These are phyloP conservation scores for Discostella stelligera DNA, from an alignment of 352 stramenopile species.

Conservation along the genomic window DNA sequence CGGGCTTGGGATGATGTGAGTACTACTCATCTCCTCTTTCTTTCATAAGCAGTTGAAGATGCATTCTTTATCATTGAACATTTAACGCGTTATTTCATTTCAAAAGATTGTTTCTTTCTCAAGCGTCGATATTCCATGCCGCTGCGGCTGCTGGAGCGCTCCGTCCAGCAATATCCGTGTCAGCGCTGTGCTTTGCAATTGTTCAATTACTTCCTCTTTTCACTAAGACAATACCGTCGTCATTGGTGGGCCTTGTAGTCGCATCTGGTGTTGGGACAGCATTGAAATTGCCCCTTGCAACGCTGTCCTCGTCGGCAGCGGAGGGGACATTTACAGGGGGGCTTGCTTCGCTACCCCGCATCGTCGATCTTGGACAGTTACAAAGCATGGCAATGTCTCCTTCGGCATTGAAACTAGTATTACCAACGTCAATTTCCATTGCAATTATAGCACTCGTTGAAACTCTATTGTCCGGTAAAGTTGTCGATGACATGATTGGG, in stretches of 20 bases:
- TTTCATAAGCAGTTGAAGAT: neutral
- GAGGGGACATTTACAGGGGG: slow-evolving; percentile 47
- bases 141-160: slow-evolving; percentile 16
- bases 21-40: neutral
- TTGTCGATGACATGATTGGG: slow-evolving; percentile 49
- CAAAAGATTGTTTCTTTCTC: slow-evolving; percentile 32
- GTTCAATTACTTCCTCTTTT: slow-evolving; percentile 37
- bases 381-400: slow-evolving; percentile 16
- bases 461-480: slow-evolving; percentile 41
- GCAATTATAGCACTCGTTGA: slow-evolving; percentile 50
- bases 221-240: slow-evolving; percentile 34
- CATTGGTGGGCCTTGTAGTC: slow-evolving; percentile 42
- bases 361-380: slow-evolving; percentile 31
- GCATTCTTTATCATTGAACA: neutral
- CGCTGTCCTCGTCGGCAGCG: slow-evolving; percentile 19
- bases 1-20: slow-evolving; percentile 40
- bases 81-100: neutral
- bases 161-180: slow-evolving; percentile 21
- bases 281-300: slow-evolving; percentile 44
- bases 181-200: slow-evolving; percentile 40
- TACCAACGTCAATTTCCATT: slow-evolving; percentile 42
- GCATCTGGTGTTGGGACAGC: slow-evolving; percentile 27
- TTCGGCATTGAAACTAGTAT: slow-evolving; percentile 28
- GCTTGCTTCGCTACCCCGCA: slow-evolving; percentile 27
- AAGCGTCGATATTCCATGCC: slow-evolving; percentile 31